Evolutionary conservation across 2,329 filamentous ascomycete species (phyloP), one percentile per base, ranked within the genome.

Genomic region (Blastomyces emzantsi): DNA sequence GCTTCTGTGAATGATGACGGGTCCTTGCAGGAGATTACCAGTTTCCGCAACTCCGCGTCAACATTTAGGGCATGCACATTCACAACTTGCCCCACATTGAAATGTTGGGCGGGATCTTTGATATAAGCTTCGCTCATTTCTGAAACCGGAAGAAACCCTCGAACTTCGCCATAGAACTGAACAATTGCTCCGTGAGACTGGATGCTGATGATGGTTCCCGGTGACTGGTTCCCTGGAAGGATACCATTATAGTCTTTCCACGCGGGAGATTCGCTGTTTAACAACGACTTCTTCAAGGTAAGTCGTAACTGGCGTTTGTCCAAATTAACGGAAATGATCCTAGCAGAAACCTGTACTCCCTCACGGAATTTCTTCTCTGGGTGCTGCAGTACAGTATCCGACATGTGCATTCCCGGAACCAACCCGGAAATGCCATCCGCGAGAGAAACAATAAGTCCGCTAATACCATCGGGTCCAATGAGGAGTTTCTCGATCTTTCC

Each of bases 51-150:
- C 64, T 88, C 85, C 0, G 86, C 79, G 69, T 96, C 87, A 60
- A 97, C 86, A 60, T 88, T 89, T 43, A 96, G 76, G n/a, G 95
- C 86, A 71, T 93, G 90, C 25, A 97, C 90, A 70, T 86, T 95
- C 68, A 99, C 88, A 1, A 96, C 93, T 74, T 99, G 94, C 0
- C 94, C 95, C 54, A 87, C 78, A 45, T 88, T 87, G 79, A 99
- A 99, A 76, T 97, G 92, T 71, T 95, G 87, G 56, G 85, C 85
- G 4, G 94, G 92, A 71, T 97, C 90, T 68, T 89, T 85, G 71
- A 99, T 97, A 72, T 89, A 97, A 13, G 92, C 92, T 74, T 99
- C 94, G 73, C 94, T 97, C 94, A 99, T 99, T 76, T 99, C 93
- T 1, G 90, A 90, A 0, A 96, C 87, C 1, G 94, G 94, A 62